Conservation (phyloP, 2,329 filamentous ascomycete genomes). For the Cladosporium cucumerinum region DNA sequence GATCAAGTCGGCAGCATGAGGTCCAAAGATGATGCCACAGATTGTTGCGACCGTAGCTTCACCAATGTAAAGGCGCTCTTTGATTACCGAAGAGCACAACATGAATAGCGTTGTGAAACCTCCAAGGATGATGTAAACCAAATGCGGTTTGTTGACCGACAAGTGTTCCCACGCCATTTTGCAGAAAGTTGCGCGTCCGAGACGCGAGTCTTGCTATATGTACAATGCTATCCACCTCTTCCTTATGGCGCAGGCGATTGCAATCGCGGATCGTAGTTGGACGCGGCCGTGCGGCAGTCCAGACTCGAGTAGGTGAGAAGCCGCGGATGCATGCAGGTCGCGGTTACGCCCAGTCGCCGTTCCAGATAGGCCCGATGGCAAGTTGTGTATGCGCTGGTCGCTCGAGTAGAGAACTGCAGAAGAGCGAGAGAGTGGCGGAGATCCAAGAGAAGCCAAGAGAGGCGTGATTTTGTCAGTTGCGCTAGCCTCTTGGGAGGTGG, state of each 20-base stretch:
- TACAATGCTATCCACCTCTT: slow-evolving; percentile 12
- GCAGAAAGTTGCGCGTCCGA: not conserved
- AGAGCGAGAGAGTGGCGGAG: slow-evolving; percentile 7
- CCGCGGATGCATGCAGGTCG: slow-evolving; percentile 24
- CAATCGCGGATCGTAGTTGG: slow-evolving; percentile 19
- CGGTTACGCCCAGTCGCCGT: slow-evolving; percentile 35
- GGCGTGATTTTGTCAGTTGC: slow-evolving; percentile 10
- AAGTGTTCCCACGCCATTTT: slow-evolving; percentile 76
- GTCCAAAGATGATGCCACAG: slow-evolving; percentile 84
- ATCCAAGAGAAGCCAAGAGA: slow-evolving; percentile 8
- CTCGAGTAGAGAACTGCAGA: not conserved
- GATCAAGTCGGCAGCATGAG: slow-evolving; percentile 77
- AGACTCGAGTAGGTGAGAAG: slow-evolving; percentile 7
- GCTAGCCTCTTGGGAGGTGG: slow-evolving; percentile 15
- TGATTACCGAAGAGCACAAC: slow-evolving; percentile 96
- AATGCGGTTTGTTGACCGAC: slow-evolving; percentile 85
- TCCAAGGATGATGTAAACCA: slow-evolving; percentile 97
- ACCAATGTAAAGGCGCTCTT: slow-evolving; percentile 97
- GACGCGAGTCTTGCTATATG: not conserved
- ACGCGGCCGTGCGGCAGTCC: slow-evolving; percentile 19
- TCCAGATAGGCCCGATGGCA: slow-evolving; percentile 27
- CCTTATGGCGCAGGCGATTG: slow-evolving; percentile 16
- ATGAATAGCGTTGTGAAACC: slow-evolving; percentile 98
- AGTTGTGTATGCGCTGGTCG: not conserved
- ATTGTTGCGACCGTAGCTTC: slow-evolving; percentile 93